A percentile compares a stretch with the other conserved stretches of the same genome.
Conservation (phyloP, 2,329 filamentous ascomycete genomes). For the Colletotrichum gloeosporioides region DNA sequence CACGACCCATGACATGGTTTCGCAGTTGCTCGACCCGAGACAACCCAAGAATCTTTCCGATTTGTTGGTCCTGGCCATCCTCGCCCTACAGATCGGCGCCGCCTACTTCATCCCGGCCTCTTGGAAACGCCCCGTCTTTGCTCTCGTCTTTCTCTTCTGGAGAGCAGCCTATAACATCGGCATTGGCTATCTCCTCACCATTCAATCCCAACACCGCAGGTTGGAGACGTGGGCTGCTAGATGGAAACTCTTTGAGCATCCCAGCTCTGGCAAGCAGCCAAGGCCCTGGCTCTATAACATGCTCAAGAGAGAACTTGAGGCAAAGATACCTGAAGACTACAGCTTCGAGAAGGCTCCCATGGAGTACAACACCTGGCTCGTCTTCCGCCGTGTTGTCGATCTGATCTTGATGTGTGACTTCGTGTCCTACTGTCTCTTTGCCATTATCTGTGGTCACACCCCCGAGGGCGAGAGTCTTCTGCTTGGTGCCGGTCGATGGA, state of each 20-base stretch:
- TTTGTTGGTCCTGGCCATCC: slow-evolving; percentile 76
- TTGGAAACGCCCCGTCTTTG: slow-evolving; percentile 79
- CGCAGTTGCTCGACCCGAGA: slow-evolving; percentile 90
- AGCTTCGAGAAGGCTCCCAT: slow-evolving; percentile 90
- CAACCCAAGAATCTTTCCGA: slow-evolving; percentile 97
- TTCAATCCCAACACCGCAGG: slow-evolving; percentile 88
- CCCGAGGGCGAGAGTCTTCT: slow-evolving; percentile 74
- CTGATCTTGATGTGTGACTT: slow-evolving; percentile 99
- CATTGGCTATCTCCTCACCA: slow-evolving; percentile 86
- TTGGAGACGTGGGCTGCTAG: slow-evolving; percentile 88
- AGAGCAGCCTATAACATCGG: slow-evolving; percentile 90
- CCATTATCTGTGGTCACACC: slow-evolving; percentile 81
- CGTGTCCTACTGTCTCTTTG: slow-evolving; percentile 94
- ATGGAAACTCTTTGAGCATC: slow-evolving; percentile 85
- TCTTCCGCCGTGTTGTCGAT: slow-evolving; percentile 95
- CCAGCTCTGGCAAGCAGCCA: slow-evolving; percentile 80
- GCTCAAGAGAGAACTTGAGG: slow-evolving; percentile 88
- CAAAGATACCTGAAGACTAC: slow-evolving; percentile 94
- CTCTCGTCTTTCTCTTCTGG: slow-evolving; percentile 89
- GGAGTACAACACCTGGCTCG: slow-evolving; percentile 99
- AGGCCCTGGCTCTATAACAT: slow-evolving; percentile 82
- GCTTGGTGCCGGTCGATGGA: slow-evolving; percentile 79
- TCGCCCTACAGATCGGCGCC: slow-evolving; percentile 75
- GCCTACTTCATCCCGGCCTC: slow-evolving; percentile 75
- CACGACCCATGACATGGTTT: slow-evolving; percentile 98